Evolutionary conservation across 2,329 filamentous ascomycete species (phyloP).

Genomic region (Acarospora socialis): DNA sequence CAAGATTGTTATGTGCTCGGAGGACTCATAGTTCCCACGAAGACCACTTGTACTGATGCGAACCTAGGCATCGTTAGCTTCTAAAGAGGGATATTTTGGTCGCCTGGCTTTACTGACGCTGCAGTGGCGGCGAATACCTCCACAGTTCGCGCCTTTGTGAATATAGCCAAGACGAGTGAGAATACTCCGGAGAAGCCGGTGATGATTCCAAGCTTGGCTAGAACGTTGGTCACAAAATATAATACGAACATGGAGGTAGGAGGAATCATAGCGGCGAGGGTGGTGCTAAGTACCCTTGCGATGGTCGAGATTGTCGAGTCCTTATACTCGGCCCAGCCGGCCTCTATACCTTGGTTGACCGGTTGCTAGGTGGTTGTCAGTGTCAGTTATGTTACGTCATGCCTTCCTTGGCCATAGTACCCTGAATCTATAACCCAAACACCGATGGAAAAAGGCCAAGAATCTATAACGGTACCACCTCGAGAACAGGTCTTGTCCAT

Average conservation of each 20-base stretch:
- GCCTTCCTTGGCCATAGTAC: too few species aligned
- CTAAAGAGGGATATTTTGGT: too few species aligned
- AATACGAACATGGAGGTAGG: conserved; percentile 6
- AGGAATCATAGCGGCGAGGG: conserved; percentile 3
- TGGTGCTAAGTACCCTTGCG: conserved; percentile 1
- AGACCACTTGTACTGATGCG: conserved; percentile 6
- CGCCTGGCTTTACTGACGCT: too few species aligned
- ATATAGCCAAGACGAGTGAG: conserved; percentile 4
- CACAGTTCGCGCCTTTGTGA: conserved; percentile 5
- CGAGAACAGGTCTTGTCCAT: conserved; percentile 3
- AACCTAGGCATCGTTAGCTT: too few species aligned
- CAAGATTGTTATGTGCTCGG: too few species aligned
- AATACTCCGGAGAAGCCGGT: conserved; percentile 5
- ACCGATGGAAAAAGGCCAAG: conserved; percentile 1
- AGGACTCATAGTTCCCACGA: conserved; percentile 6
- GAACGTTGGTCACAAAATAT: conserved; percentile 3
- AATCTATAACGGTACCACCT: conserved; percentile 3
- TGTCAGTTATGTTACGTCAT: too few species aligned
- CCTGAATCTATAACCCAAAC: neutral
- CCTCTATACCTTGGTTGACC: too few species aligned
- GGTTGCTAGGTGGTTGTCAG: too few species aligned
- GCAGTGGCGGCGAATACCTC: conserved; percentile 7
- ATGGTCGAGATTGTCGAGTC: conserved; percentile 2
- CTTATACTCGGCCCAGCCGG: conserved; percentile 1
- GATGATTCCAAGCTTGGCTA: conserved; percentile 4